A percentile compares a stretch with the other conserved stretches of the same genome.
These are phyloP conservation scores for Curvularia eragrostidis DNA, from an alignment of 2,329 filamentous ascomycete genomes.

Conservation along the genomic window DNA sequence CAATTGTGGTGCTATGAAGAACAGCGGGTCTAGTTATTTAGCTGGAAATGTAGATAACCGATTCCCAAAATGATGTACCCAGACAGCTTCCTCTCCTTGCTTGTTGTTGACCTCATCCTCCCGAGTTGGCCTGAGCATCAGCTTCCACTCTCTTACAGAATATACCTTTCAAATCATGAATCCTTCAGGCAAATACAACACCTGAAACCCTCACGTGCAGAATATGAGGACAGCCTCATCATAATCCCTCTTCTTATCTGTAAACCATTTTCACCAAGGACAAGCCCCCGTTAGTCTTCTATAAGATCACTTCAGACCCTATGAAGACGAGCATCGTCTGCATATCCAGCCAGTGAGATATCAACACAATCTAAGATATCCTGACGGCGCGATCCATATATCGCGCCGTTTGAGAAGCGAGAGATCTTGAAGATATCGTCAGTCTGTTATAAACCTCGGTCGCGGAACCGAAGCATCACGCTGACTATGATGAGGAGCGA, in stretches of 20 bases:
- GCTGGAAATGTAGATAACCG: not conserved
- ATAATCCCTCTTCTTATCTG: not conserved
- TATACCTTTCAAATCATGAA: slow-evolving; percentile 2
- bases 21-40: not conserved
- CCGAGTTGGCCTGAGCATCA: not conserved
- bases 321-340: not conserved
- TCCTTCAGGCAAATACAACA: slow-evolving; percentile 4
- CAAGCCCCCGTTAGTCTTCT: not conserved
- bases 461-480: not conserved
- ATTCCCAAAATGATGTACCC: not conserved
- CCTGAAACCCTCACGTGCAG: not conserved
- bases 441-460: not conserved
- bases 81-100: not conserved
- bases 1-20: not conserved
- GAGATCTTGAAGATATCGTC: not conserved
- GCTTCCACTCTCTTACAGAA: not conserved
- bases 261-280: not conserved
- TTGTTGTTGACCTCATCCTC: not conserved
- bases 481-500: not conserved
- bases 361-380: not conserved
- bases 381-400: too few species aligned
- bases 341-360: not conserved
- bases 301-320: not conserved
- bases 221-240: not conserved
- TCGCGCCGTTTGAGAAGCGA: not conserved